These are phyloP conservation scores for Candida vartiovaarae DNA, from an alignment of 805 yeast species.

Conservation along the genomic window DNA sequence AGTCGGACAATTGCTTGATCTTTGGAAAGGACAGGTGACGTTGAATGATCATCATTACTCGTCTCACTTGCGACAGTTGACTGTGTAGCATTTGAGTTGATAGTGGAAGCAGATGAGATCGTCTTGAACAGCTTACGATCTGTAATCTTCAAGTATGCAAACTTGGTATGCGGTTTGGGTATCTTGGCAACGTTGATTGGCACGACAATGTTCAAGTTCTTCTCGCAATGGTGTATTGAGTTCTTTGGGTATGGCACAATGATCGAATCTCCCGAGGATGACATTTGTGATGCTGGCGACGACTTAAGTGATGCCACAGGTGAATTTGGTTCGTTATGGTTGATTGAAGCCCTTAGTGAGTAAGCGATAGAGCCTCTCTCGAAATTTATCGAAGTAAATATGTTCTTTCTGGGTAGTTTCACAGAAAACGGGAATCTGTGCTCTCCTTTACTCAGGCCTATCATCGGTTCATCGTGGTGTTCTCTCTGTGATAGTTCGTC, in stretches of 20 bases:
- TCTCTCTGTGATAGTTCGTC: slow-evolving; percentile 8
- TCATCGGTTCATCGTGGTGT: slow-evolving; percentile 9
- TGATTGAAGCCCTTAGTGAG: slow-evolving; percentile 41
- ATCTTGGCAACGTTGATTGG: slow-evolving; percentile 69
- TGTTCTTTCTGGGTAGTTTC: slow-evolving; percentile 65
- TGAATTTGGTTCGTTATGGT: slow-evolving; percentile 15
- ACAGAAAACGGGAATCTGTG: slow-evolving; percentile 85
- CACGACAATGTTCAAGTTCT: slow-evolving; percentile 50
- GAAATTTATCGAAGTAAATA: slow-evolving; percentile 70
- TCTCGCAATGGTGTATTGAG: slow-evolving; percentile 43
- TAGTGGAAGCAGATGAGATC: slow-evolving; percentile 34
- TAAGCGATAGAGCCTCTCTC: slow-evolving; percentile 82
- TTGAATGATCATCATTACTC: slow-evolving; percentile 15
- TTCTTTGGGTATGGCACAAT: slow-evolving; percentile 17
- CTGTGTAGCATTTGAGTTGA: slow-evolving; percentile 25
- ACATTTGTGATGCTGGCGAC: slow-evolving; percentile 17
- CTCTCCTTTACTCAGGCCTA: slow-evolving; percentile 70
- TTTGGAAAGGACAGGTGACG: slow-evolving; percentile 1
- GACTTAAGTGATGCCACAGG: slow-evolving; percentile 13
- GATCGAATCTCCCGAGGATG: slow-evolving; percentile 13
- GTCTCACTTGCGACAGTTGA: slow-evolving; percentile 15
- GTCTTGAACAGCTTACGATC: slow-evolving; percentile 31
- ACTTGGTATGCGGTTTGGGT: slow-evolving; percentile 61
- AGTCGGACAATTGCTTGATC: slow-evolving; percentile 27
- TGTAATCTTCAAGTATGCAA: slow-evolving; percentile 55